Conservation (phyloP, 768 basidiomycete genomes). For the Daedalea quercina region DNA sequence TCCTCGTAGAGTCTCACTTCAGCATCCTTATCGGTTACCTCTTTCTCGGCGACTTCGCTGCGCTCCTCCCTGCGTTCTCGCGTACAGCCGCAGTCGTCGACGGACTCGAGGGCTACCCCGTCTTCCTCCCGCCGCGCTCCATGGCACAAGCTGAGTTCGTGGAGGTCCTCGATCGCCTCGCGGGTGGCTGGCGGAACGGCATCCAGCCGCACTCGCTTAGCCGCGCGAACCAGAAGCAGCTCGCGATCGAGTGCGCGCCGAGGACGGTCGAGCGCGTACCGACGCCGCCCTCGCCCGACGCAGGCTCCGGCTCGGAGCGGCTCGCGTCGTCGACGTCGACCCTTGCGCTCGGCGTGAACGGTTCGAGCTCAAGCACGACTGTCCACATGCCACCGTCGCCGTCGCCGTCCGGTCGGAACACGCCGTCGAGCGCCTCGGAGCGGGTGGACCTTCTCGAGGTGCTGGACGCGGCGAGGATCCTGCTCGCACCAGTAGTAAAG, state of each 20-base stretch:
- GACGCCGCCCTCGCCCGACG: constrained; percentile 12
- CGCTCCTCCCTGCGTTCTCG: constrained; percentile 56
- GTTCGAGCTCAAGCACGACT: constrained; percentile 22
- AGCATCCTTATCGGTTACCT: constrained; percentile 68
- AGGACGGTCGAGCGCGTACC: constrained; percentile 17
- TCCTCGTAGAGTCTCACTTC: constrained; percentile 84
- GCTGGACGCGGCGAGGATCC: constrained; percentile 63
- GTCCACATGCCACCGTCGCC: constrained; percentile 14
- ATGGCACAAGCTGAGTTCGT: constrained; percentile 89
- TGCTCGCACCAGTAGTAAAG: constrained; percentile 64
- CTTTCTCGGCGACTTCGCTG: constrained; percentile 69
- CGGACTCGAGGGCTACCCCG: constrained; percentile 81
- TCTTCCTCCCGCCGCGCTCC: constrained; percentile 81
- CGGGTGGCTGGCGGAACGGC: constrained; percentile 67
- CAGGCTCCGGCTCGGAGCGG: constrained; percentile 20
- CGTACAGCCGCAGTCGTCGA: constrained; percentile 66
- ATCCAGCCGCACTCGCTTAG: constrained; percentile 47
- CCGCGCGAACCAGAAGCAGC: constrained; percentile 31
- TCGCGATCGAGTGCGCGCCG: constrained; percentile 35
- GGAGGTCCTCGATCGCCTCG: constrained; percentile 78
- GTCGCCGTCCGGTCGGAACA: constrained; percentile 12
- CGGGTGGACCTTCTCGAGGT: constrained; percentile 41
- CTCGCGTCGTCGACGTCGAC: constrained; percentile 19
- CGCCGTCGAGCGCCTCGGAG: constrained; percentile 13
- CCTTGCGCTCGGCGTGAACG: constrained; percentile 17